A percentile compares a stretch with the other conserved stretches of the same genome.
These are phyloP conservation scores for Kodamaea nitidulidarum DNA, from an alignment of 805 yeast genomes.

Conservation along the genomic window DNA sequence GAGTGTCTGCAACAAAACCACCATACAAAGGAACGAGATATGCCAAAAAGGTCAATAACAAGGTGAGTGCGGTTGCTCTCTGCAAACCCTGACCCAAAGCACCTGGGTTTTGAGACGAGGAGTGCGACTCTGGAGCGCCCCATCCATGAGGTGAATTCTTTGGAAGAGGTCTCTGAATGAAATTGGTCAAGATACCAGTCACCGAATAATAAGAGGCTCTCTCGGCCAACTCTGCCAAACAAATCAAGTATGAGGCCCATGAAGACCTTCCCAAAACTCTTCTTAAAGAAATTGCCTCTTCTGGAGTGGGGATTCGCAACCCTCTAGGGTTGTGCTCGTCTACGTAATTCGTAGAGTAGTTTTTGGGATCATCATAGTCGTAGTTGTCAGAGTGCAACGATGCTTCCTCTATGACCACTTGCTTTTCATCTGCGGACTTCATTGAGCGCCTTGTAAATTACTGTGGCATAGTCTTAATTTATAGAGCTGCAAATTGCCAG, in stretches of 20 bases:
- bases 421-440: constrained; percentile 6
- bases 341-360: constrained; percentile 18
- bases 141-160: constrained; percentile 45
- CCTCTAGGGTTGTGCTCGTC: constrained; percentile 37
- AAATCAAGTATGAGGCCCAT: constrained; percentile 47
- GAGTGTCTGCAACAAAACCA: constrained; percentile 50
- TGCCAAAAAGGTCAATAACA: constrained; percentile 45
- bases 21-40: constrained; percentile 50
- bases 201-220: constrained; percentile 53
- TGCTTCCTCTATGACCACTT: background rate
- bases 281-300: constrained; percentile 25
- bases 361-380: constrained; percentile 16
- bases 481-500: background rate
- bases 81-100: constrained; percentile 46
- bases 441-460: too few species aligned
- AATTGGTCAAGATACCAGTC: constrained; percentile 42
- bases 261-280: constrained; percentile 46
- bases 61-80: constrained; percentile 45
- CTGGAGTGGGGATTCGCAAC: constrained; percentile 31
- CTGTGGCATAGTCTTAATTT: background rate
- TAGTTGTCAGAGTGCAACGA: constrained; percentile 8
- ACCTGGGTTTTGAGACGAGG: constrained; percentile 42
- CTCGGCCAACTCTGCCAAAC: constrained; percentile 45
- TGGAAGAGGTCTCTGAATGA: constrained; percentile 51
- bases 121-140: constrained; percentile 29